Evolutionary conservation across 2,329 filamentous ascomycete genomes (phyloP).

Genomic region (Aspergillus brunneoviolaceus): DNA sequence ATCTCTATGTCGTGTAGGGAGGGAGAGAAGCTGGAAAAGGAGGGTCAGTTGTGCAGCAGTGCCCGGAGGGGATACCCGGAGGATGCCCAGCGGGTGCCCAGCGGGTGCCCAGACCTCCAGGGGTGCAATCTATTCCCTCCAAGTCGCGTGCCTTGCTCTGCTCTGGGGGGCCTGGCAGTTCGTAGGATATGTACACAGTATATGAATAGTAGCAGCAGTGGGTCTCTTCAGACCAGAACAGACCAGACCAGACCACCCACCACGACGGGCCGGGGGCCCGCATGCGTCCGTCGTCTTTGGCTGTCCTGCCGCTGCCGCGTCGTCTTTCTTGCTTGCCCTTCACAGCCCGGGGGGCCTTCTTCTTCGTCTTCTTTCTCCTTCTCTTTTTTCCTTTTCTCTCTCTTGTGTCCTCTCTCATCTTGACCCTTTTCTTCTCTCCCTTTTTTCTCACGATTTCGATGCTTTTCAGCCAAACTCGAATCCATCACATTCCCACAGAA

Average conservation of each 20-base stretch:
- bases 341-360: conserved; percentile 4
- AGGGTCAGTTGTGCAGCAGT: too few species aligned
- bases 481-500: conserved; percentile 1
- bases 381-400: conserved; percentile 15
- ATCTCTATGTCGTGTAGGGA: too few species aligned
- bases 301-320: too few species aligned
- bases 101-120: too few species aligned
- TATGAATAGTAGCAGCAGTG: conserved; percentile 1
- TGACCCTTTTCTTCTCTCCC: neutral
- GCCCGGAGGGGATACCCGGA: too few species aligned
- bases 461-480: neutral
- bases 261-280: conserved; percentile 21
- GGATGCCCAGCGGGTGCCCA: too few species aligned
- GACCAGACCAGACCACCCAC: neutral
- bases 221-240: conserved; percentile 4
- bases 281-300: conserved; percentile 16
- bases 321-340: conserved; percentile 4
- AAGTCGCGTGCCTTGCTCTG: neutral
- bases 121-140: too few species aligned
- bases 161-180: neutral
- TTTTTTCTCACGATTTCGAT: neutral
- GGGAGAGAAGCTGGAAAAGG: too few species aligned
- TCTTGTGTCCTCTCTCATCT: conserved; percentile 7
- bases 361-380: conserved; percentile 10
- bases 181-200: neutral